Evolutionary conservation across 176 grass and related monocot genomes (phyloP).

Genomic region (Carex kokanica): DNA sequence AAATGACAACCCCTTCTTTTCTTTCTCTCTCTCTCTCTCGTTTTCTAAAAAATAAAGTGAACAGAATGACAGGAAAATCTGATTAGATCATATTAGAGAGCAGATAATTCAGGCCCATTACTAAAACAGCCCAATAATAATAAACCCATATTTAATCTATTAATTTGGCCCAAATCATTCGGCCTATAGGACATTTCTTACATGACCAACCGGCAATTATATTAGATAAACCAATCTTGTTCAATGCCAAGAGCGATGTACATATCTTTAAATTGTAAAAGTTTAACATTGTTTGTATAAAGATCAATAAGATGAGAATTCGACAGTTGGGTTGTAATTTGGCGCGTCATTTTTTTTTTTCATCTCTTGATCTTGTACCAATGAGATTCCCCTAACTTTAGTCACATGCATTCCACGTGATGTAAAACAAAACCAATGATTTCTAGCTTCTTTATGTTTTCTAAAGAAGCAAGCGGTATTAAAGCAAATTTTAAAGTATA

Average conservation of each 20-base stretch:
- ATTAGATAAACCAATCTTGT: neutral
- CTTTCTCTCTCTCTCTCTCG: no score
- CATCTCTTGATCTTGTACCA: slow-evolving; percentile 1
- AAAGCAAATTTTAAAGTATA: neutral
- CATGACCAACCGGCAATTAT: neutral
- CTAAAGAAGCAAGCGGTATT: neutral
- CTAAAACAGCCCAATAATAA: no score
- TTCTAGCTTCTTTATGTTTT: neutral
- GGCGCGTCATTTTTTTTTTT: neutral
- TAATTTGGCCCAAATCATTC: no score
- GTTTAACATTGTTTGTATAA: neutral
- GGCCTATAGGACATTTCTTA: no score
- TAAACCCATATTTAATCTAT: no score
- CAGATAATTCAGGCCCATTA: no score
- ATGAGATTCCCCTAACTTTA: neutral
- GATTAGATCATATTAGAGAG: no score
- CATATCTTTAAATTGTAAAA: neutral
- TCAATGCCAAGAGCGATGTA: neutral
- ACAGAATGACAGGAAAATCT: no score
- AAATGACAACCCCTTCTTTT: no score
- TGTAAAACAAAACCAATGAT: neutral
- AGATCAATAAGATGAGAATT: neutral
- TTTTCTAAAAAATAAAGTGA: no score
- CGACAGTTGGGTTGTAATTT: neutral
- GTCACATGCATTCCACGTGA: neutral